These are phyloP conservation scores for Annulohypoxylon maeteangense DNA, from an alignment of 495 filamentous ascomycete species.

Conservation along the genomic window DNA sequence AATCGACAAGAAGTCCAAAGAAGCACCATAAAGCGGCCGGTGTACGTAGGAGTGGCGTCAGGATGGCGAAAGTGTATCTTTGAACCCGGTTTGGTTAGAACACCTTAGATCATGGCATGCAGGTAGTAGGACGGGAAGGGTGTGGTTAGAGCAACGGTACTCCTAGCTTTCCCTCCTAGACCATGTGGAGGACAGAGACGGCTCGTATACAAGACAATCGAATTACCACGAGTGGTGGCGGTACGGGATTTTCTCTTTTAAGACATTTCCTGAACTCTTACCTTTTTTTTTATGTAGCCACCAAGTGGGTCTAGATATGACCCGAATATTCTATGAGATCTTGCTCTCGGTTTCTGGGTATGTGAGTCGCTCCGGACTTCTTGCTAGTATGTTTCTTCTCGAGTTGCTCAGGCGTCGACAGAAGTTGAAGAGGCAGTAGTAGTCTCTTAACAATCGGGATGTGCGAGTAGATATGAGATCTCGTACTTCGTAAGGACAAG, in stretches of 20 bases:
- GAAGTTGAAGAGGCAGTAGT: not conserved
- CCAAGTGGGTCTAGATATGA: conserved; percentile 34
- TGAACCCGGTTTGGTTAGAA: conserved; percentile 42
- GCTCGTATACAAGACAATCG: conserved; percentile 22
- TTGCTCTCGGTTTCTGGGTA: conserved; percentile 16
- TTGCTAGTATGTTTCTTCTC: conserved; percentile 26
- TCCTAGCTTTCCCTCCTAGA: conserved; percentile 5
- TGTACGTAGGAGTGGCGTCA: conserved; percentile 39
- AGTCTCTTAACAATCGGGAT: conserved; percentile 1
- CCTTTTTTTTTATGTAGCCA: conserved; percentile 26
- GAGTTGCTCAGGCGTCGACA: conserved; percentile 4
- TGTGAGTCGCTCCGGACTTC: conserved; percentile 18
- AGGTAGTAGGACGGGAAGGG: conserved; percentile 18
- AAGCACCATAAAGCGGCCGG: conserved; percentile 15
- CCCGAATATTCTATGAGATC: conserved; percentile 22
- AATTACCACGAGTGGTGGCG: conserved; percentile 29
- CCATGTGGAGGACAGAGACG: conserved; percentile 6
- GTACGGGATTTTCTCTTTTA: conserved; percentile 16
- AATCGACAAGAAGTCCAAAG: conserved; percentile 5
- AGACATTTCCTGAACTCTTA: conserved; percentile 36
- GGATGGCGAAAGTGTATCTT: conserved; percentile 40
- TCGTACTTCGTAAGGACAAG: not conserved
- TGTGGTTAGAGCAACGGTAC: conserved; percentile 14
- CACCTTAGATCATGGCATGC: conserved; percentile 11
- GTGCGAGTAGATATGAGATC: not conserved